These are phyloP conservation scores for Penicillium aurantiogriseum DNA, from an alignment of 2,329 filamentous ascomycete genomes.

Conservation along the genomic window DNA sequence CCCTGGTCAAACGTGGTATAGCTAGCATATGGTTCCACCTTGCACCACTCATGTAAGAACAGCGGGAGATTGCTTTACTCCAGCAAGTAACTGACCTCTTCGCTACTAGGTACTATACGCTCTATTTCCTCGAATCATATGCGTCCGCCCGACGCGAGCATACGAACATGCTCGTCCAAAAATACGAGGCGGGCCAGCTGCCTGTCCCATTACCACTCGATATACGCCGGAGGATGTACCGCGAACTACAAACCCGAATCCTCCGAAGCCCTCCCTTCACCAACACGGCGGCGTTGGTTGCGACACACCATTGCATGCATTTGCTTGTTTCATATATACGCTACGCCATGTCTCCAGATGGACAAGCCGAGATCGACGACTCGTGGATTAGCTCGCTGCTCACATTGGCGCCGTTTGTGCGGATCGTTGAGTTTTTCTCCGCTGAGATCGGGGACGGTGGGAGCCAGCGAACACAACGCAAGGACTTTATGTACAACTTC, in stretches of 20 bases:
- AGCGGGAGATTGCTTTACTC: background rate
- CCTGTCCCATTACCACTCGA: constrained; percentile 37
- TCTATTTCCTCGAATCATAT: constrained; percentile 45
- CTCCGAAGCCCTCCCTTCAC: constrained; percentile 43
- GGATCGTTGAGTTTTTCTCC: constrained; percentile 44
- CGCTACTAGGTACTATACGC: constrained; percentile 38
- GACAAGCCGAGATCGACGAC: constrained; percentile 30
- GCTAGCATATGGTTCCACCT: constrained; percentile 40
- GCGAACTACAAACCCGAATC: constrained; percentile 38
- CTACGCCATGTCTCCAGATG: constrained; percentile 37
- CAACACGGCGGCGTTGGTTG: constrained; percentile 39
- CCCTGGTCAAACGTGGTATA: constrained; percentile 35
- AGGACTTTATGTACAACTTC: constrained; percentile 46
- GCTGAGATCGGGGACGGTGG: constrained; percentile 45
- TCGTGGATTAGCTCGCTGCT: constrained; percentile 44
- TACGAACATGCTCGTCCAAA: constrained; percentile 37
- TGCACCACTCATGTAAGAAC: constrained; percentile 41
- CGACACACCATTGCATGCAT: constrained; percentile 44
- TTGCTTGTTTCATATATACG: constrained; percentile 42
- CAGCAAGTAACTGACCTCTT: background rate
- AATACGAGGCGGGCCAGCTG: constrained; percentile 40
- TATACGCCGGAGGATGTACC: constrained; percentile 38
- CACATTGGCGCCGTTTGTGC: constrained; percentile 39
- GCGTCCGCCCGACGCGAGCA: constrained; percentile 38
- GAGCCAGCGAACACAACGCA: constrained; percentile 41